Base-by-base conservation (phyloP, 2,329 filamentous ascomycete genomes). In the Thelonectria rubi region DNA sequence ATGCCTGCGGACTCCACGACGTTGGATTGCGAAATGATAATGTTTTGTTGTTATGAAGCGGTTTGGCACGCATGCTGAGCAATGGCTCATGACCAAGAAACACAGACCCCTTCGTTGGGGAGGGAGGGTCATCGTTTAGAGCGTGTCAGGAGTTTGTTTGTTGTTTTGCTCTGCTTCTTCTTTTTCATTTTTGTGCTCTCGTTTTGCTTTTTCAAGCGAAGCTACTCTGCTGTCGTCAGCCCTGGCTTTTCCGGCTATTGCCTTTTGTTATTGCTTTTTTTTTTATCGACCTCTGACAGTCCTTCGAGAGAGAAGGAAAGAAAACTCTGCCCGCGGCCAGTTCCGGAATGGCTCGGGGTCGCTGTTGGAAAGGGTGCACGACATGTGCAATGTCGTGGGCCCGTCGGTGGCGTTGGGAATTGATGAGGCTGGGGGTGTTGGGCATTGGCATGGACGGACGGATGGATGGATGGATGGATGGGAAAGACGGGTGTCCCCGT, bases 21-120 rank as follows among this genome's bases (percentile, higher is more conserved):
- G 65, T 67, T 63, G 58, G 60, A 69, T 68, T 70, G 64, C 69
- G 70, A 70, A 26, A 72, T 69, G 70, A 72, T 72, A 71, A 72
- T 72, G 69, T 71, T 70, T 72, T 70, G 69, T 57, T 67, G 20
- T 62, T 69, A 67, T 57, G 61, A 63, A 61, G 59, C 64, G 57
- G 63, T 57, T 55, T 63, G 61, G 58, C 59, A 61, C 60, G 50
- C 49, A 57, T 64, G 48, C 60, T 59, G 54, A 53, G 45, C 63
- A 57, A 56, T 56, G 55, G 62, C 58, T 62, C 51, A 52, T 65
- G 58, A 52, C 64, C 47, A 45, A 57, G 39, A 55, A 67, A 63
- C 54, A 69, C 52, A 62, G 62, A 53, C 67, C 69, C 56, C 49
- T 45, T 57, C 48, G 34, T 62, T 37, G 54, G 64, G 63, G 66